Evolutionary conservation across 2,329 filamentous ascomycete genomes (phyloP).

Genomic region (Diaporthe velutina): DNA sequence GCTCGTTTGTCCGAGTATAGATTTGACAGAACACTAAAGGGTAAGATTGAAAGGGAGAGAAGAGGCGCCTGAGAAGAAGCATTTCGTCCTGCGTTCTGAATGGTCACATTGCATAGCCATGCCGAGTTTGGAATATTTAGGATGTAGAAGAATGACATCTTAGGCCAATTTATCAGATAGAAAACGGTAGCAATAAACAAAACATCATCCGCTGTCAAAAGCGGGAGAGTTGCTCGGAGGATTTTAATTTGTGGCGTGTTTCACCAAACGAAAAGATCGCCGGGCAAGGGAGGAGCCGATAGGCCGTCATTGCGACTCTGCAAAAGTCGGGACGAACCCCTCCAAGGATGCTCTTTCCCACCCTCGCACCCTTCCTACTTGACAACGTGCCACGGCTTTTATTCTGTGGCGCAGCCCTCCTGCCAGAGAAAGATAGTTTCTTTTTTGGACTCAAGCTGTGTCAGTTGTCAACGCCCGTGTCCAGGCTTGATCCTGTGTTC

Average conservation of each 20-base stretch:
- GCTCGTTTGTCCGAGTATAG: not conserved
- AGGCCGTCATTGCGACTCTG: not conserved
- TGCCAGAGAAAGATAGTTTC: not conserved
- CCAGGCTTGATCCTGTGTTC: not conserved
- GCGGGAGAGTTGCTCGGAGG: slow-evolving; percentile 8
- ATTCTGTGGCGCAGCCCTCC: not conserved
- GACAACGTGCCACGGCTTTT: not conserved
- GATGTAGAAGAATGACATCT: not conserved
- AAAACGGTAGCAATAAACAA: not conserved
- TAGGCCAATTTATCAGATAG: not conserved
- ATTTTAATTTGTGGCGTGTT: slow-evolving; percentile 5
- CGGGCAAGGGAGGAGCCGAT: slow-evolving; percentile 23
- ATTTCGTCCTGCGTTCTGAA: not conserved
- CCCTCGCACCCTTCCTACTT: not conserved
- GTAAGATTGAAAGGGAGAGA: not conserved
- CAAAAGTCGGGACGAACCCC: slow-evolving; percentile 11
- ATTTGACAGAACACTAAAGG: not conserved
- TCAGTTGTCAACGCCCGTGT: not conserved
- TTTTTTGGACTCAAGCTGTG: not conserved
- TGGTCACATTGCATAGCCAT: not conserved
- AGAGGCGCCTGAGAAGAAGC: not conserved
- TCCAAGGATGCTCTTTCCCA: not conserved
- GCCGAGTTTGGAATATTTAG: too few species aligned
- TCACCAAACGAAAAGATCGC: slow-evolving; percentile 23
- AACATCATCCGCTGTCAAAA: slow-evolving; percentile 14